Conservation (phyloP, 495 filamentous ascomycete genomes). For the Penicillium maclennaniae region DNA sequence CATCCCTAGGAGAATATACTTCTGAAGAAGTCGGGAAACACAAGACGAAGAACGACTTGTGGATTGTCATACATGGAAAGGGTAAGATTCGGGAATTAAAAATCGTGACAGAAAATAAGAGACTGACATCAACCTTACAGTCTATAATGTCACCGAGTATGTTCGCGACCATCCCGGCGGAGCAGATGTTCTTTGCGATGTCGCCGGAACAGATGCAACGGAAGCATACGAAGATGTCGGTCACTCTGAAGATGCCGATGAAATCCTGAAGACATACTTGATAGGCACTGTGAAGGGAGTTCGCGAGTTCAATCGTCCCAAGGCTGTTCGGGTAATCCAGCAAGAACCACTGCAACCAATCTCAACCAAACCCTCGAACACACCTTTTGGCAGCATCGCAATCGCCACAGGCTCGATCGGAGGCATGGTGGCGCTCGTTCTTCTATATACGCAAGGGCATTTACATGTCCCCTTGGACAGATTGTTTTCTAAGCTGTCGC, state of each 20-base stretch:
- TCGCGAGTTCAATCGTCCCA: conserved; percentile 8
- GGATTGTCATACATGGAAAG: not conserved
- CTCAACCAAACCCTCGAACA: not conserved
- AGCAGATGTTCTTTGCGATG: conserved; percentile 39
- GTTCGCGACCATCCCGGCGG: conserved; percentile 54
- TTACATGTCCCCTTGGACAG: not conserved
- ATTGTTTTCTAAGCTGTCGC: not conserved
- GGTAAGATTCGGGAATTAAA: not conserved
- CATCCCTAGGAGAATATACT: not conserved
- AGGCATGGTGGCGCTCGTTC: not conserved
- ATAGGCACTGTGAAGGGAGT: conserved; percentile 26
- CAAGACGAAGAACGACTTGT: not conserved
- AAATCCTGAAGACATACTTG: conserved; percentile 18
- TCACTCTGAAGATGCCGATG: conserved; percentile 40
- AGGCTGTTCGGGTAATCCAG: conserved; percentile 22
- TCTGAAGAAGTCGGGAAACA: not conserved
- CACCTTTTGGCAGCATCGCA: not conserved
- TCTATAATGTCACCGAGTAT: conserved; percentile 52
- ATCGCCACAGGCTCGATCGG: not conserved
- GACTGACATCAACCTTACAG: conserved; percentile 1
- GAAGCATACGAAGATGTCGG: conserved; percentile 50
- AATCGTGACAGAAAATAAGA: not conserved
- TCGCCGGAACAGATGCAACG: conserved; percentile 51
- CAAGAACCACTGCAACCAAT: conserved; percentile 1
- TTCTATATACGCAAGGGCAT: not conserved